Evolutionary conservation across 371 early-diverging fungal species (phyloP).

Genomic region (Zancudomyces culisetae): DNA sequence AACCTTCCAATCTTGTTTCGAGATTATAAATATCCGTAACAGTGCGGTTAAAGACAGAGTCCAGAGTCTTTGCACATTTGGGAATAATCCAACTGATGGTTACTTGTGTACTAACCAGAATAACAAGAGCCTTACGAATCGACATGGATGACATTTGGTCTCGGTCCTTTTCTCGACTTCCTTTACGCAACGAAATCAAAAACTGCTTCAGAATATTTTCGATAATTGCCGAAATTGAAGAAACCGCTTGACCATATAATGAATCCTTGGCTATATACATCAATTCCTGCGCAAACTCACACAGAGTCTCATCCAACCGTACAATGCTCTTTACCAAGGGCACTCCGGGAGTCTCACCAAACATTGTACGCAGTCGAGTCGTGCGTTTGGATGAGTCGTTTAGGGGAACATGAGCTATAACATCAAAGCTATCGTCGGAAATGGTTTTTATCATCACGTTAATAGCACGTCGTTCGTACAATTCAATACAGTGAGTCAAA

Average conservation of each 20-base stretch:
- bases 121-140: slow-evolving; percentile 11
- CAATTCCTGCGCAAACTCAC: slow-evolving; percentile 56
- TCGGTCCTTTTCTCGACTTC: not conserved
- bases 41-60: slow-evolving; percentile 20
- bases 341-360: slow-evolving; percentile 16
- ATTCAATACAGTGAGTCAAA: slow-evolving; percentile 39
- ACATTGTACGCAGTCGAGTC: slow-evolving; percentile 5
- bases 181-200: slow-evolving; percentile 13
- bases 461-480: slow-evolving; percentile 31
- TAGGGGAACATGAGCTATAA: slow-evolving; percentile 17
- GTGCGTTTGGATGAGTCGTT: slow-evolving; percentile 7
- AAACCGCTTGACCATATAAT: slow-evolving; percentile 23
- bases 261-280: slow-evolving; percentile 23
- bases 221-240: slow-evolving; percentile 19
- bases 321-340: slow-evolving; percentile 16
- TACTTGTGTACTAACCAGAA: slow-evolving; percentile 28
- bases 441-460: slow-evolving; percentile 35
- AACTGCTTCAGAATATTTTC: slow-evolving; percentile 26
- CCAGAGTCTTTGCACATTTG: slow-evolving; percentile 16
- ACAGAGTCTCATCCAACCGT: slow-evolving; percentile 37
- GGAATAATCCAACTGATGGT: slow-evolving; percentile 26
- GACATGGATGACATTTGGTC: not conserved
- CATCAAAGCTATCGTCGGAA: slow-evolving; percentile 35
- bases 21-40: slow-evolving; percentile 25
- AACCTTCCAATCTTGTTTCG: slow-evolving; percentile 23